A percentile compares a stretch with the other conserved stretches of the same genome.
Evolutionary conservation across 176 grass and related monocot species (phyloP).

Genomic region (Lolium multiflorum): DNA sequence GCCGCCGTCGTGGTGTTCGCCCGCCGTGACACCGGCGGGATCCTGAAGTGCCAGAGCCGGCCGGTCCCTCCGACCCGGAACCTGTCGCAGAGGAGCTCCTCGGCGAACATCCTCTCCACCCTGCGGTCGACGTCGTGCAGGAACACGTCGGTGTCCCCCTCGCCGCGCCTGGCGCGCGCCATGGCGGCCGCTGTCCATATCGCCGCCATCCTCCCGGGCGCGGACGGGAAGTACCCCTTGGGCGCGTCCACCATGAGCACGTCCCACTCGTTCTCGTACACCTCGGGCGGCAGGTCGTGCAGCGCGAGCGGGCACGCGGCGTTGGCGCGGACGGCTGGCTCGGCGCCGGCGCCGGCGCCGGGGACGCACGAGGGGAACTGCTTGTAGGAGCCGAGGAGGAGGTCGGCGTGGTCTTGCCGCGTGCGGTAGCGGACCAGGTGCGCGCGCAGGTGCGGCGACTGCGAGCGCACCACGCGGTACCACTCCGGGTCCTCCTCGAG

Average conservation of each 20-base stretch:
- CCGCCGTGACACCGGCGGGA: conserved; percentile 28
- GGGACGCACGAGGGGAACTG: conserved; percentile 20
- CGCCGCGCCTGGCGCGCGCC: background rate
- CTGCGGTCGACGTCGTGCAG: conserved; percentile 5
- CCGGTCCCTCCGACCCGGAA: background rate
- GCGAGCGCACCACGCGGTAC: conserved; percentile 32
- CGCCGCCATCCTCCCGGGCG: background rate
- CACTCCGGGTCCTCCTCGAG: conserved; percentile 63
- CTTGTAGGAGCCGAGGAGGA: conserved; percentile 38
- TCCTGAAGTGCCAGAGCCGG: background rate
- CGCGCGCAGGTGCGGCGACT: conserved; percentile 50
- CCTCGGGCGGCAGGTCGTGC: conserved; percentile 1
- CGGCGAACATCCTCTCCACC: conserved; percentile 52
- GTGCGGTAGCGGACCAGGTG: conserved; percentile 58
- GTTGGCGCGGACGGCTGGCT: conserved; percentile 19
- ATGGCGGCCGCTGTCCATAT: background rate
- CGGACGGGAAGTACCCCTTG: background rate
- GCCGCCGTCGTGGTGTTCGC: conserved; percentile 35
- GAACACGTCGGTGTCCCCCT: background rate
- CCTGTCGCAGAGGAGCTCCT: conserved; percentile 42
- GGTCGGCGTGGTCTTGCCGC: conserved; percentile 43
- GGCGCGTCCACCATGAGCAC: background rate
- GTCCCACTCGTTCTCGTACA: background rate
- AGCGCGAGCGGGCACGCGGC: conserved; percentile 56
- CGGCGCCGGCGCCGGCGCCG: background rate